Base-by-base conservation (phyloP, 768 basidiomycete species). In the Favolaschia claudopus region DNA sequence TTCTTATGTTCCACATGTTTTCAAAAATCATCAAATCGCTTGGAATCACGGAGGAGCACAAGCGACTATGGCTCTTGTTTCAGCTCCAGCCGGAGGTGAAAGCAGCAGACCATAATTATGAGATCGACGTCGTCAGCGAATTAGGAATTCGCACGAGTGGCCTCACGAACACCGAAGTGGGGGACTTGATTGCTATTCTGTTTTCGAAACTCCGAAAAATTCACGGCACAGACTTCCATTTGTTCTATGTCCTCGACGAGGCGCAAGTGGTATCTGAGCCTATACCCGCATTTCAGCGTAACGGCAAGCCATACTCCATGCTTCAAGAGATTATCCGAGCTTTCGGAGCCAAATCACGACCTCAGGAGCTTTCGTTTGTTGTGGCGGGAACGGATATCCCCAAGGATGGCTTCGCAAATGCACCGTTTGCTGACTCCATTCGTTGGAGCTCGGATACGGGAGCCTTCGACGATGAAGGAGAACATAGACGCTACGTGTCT, bases 231-330 rank as follows among this genome's bases (percentile, higher is more conserved):
- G 29, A 45, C 15, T 55, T 55, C 19, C 53, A 55, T 24, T 14
- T 55, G 4, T 55, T 55, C n/a, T 28, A 36, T 12, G 53, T 55
- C 33, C 5, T 55, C 24, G 53, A 55, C 43, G 53, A 55, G 14
- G 40, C 53, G 14, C 53, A 55, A n/a, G 0, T 37, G 10, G 33
- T 37, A 0, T 45, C 53, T 8, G 8, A 14, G 37, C n/a, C 36
- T 19, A 45, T 27, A 31, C 7, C 13, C 17, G 43, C 53, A 2
- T 55, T 55, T 34, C 33, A 22, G 12, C 42, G 45, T 17, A 27
- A 34, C 14, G 43, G 34, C 12, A 38, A 36, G 37, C 12, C 9
- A 10, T 55, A 55, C n/a, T 28, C 42, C 13, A 7, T 45, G 1
- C 42, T 55, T 45, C 53, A 43, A 7, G 33, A 55, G 27, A 45